A percentile compares a stretch with the other conserved stretches of the same genome.
Evolutionary conservation across 2,329 filamentous ascomycete species (phyloP).

Genomic region (Aspergillus sergii): DNA sequence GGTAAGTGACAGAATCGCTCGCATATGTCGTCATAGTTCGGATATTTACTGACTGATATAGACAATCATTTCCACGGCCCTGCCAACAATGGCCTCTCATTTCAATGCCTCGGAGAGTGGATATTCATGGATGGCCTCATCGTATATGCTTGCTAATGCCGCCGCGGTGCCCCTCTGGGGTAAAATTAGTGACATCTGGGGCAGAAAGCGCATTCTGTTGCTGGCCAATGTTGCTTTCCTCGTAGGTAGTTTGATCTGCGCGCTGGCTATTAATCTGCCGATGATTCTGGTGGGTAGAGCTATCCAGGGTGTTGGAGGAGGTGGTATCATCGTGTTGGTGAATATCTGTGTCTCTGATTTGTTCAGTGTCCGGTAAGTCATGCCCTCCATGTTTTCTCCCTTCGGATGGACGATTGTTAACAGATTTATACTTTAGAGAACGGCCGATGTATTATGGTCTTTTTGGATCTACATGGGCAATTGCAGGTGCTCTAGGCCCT

Average conservation of each 20-base stretch:
- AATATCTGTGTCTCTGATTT: constrained; percentile 67
- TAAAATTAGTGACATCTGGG: constrained; percentile 68
- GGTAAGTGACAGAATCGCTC: constrained; percentile 30
- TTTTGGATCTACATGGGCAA: constrained; percentile 64
- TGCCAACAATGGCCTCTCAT: constrained; percentile 47
- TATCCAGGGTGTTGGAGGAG: constrained; percentile 65
- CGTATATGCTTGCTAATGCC: constrained; percentile 50
- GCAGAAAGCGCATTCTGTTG: constrained; percentile 64
- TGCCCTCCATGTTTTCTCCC: background rate
- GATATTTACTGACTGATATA: constrained; percentile 18
- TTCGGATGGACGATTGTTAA: constrained; percentile 10
- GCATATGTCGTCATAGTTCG: background rate
- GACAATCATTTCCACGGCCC: constrained; percentile 50
- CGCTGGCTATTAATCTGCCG: constrained; percentile 58
- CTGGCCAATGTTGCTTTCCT: constrained; percentile 64
- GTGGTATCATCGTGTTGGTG: constrained; percentile 64
- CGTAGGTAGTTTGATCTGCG: constrained; percentile 63
- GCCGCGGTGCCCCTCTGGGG: constrained; percentile 61
- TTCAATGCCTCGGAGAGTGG: constrained; percentile 47
- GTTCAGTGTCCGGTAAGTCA: constrained; percentile 58
- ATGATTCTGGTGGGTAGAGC: constrained; percentile 66
- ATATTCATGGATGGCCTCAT: constrained; percentile 53
- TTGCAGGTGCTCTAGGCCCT: constrained; percentile 62
- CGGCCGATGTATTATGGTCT: constrained; percentile 65
- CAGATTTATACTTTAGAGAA: constrained; percentile 34